Conservation (phyloP, 495 filamentous ascomycete species). For the Neurospora sp. region DNA sequence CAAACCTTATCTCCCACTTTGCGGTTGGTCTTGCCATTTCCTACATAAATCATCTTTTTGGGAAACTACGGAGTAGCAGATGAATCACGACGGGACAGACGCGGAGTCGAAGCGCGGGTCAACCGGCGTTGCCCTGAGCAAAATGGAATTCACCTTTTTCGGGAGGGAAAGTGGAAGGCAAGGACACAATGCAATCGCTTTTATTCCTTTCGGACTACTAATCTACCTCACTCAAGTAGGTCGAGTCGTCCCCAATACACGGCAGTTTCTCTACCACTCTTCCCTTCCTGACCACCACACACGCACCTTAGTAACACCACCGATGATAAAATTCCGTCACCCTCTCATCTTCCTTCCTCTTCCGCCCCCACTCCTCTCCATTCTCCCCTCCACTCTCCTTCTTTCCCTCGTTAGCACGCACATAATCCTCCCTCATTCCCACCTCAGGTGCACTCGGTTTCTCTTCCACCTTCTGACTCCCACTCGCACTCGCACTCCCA, state of each 20-base stretch:
- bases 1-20: neutral
- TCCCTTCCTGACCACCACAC: neutral
- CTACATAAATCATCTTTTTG: neutral
- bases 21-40: neutral
- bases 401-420: neutral
- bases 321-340: neutral
- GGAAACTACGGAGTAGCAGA: neutral
- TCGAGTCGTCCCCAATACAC: neutral
- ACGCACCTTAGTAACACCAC: neutral
- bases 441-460: neutral
- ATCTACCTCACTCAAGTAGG: neutral
- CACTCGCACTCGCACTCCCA: neutral
- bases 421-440: neutral
- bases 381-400: neutral
- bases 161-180: neutral
- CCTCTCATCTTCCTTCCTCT: neutral
- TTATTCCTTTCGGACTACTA: neutral
- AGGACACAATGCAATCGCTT: neutral
- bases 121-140: neutral
- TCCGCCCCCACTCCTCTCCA: neutral
- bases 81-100: neutral
- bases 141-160: neutral
- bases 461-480: neutral
- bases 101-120: too few relatives aligned
- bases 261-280: neutral